These are phyloP conservation scores for Saccharomycopsis sp. DNA, from an alignment of 805 yeast species.

Conservation along the genomic window DNA sequence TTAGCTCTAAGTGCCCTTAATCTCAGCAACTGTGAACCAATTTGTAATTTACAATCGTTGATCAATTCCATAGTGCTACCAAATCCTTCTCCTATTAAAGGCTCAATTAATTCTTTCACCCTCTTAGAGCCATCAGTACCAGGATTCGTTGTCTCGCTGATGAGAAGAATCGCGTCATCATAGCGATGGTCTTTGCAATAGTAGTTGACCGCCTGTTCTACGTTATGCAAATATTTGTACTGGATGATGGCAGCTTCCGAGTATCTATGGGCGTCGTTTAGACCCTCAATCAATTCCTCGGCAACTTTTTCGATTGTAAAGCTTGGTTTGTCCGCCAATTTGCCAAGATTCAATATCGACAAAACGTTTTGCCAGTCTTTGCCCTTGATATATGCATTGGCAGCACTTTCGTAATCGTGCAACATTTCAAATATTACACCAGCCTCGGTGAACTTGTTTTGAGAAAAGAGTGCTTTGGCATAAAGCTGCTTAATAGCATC, in stretches of 20 bases:
- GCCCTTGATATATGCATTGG: slow-evolving; percentile 61
- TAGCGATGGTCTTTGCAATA: slow-evolving; percentile 71
- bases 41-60: slow-evolving; percentile 89
- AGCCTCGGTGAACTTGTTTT: slow-evolving; percentile 62
- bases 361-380: slow-evolving; percentile 85
- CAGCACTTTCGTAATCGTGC: slow-evolving; percentile 48
- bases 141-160: slow-evolving; percentile 33
- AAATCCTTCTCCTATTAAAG: slow-evolving; percentile 79
- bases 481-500: slow-evolving; percentile 44
- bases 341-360: slow-evolving; percentile 39
- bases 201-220: slow-evolving; percentile 54
- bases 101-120: slow-evolving; percentile 49
- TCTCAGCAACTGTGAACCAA: slow-evolving; percentile 74
- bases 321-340: neutral
- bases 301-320: slow-evolving; percentile 36
- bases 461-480: slow-evolving; percentile 54
- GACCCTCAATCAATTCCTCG: slow-evolving; percentile 49
- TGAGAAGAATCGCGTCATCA: slow-evolving; percentile 69
- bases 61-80: slow-evolving; percentile 79
- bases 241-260: slow-evolving; percentile 77
- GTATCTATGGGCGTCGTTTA: slow-evolving; percentile 65
- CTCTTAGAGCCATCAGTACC: slow-evolving; percentile 40
- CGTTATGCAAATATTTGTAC: slow-evolving; percentile 49
- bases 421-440: slow-evolving; percentile 73
- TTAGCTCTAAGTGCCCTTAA: slow-evolving; percentile 78